Evolutionary conservation across 2,329 filamentous ascomycete genomes (phyloP).

Genomic region (Thelonectria rubi): DNA sequence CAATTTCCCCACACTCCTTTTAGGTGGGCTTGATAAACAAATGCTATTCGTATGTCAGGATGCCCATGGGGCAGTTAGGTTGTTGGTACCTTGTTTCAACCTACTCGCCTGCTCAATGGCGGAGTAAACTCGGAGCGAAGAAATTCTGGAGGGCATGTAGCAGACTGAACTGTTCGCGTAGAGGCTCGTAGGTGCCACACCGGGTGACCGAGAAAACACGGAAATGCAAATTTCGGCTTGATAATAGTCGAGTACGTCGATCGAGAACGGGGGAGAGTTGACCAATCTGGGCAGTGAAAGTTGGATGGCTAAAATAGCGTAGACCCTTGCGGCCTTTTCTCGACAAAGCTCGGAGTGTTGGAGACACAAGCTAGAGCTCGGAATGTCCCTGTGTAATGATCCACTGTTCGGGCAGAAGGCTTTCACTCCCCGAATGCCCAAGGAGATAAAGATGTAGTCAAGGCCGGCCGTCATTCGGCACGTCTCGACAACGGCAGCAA

Average conservation of each 20-base stretch:
- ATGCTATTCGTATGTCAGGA: too few relatives aligned
- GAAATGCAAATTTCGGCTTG: background rate
- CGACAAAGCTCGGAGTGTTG: constrained; percentile 22
- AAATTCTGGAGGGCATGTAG: background rate
- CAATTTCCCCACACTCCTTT: too few relatives aligned
- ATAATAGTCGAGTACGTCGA: background rate
- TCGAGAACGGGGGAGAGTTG: background rate
- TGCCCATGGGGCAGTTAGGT: too few relatives aligned
- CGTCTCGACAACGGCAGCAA: constrained; percentile 1
- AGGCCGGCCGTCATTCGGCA: background rate
- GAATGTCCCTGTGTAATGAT: constrained; percentile 2
- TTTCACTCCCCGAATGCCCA: background rate
- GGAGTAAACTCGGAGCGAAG: background rate
- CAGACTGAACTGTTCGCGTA: background rate
- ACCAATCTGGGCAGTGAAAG: constrained; percentile 9
- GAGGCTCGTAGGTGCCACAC: background rate
- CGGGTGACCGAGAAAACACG: background rate
- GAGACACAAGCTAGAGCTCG: constrained; percentile 1
- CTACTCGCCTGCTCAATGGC: too few relatives aligned
- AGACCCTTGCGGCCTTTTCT: constrained; percentile 25
- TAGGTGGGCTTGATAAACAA: too few relatives aligned
- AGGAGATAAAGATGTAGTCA: background rate
- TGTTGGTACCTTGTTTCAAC: too few relatives aligned
- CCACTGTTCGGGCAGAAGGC: background rate
- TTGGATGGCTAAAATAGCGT: constrained; percentile 9